Percentiles rank a stretch among this genome's conserved stretches.
These are phyloP conservation scores for Scutellaria minor DNA, from an alignment of 257 asterid species.

Conservation along the genomic window DNA sequence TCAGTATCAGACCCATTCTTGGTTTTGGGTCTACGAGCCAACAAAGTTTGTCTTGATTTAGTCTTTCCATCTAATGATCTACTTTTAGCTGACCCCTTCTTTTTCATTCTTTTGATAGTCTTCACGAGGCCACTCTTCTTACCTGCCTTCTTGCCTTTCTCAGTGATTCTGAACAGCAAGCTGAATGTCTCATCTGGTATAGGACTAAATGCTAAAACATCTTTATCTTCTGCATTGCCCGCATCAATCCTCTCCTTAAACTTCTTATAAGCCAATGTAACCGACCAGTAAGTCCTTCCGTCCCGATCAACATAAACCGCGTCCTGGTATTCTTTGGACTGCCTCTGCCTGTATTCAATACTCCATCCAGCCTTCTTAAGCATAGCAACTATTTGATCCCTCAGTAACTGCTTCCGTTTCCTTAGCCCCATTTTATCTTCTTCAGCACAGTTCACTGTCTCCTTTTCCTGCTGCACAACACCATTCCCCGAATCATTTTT, in stretches of 20 bases:
- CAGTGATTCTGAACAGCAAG: constrained; percentile 57
- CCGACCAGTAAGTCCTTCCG: constrained; percentile 79
- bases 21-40: constrained; percentile 72
- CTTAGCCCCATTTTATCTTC: constrained; percentile 56
- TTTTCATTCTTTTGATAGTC: constrained; percentile 41
- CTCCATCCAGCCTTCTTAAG: constrained; percentile 84
- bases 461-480: constrained; percentile 16
- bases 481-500: constrained; percentile 27
- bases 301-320: constrained; percentile 80
- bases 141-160: constrained; percentile 47
- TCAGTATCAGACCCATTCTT: constrained; percentile 57
- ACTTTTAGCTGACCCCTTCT: constrained; percentile 43
- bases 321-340: constrained; percentile 61
- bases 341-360: constrained; percentile 72
- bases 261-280: constrained; percentile 77
- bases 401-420: constrained; percentile 66
- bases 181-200: constrained; percentile 73
- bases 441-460: constrained; percentile 15
- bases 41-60: constrained; percentile 51
- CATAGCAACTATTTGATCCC: constrained; percentile 71
- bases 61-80: constrained; percentile 39
- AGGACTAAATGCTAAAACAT: constrained; percentile 56
- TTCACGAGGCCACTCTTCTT: constrained; percentile 38
- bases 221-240: constrained; percentile 62
- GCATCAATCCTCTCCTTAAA: constrained; percentile 66